Evolutionary conservation across 2,329 filamentous ascomycete genomes (phyloP).

Genomic region (Botrytis aclada): DNA sequence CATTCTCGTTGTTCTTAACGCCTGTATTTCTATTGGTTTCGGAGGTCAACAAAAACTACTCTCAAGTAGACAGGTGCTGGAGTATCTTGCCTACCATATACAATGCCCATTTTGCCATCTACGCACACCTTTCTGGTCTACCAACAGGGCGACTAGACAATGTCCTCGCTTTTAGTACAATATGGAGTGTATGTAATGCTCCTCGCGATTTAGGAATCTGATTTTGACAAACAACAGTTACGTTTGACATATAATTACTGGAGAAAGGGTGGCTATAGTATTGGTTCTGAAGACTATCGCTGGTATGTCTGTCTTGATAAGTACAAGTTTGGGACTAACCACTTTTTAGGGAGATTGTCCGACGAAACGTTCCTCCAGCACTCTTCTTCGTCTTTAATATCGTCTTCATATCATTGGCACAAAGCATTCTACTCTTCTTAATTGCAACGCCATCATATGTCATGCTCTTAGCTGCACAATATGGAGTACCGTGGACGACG

Average conservation of each 20-base stretch:
- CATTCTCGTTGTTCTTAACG: slow-evolving; percentile 67
- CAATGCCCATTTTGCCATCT: slow-evolving; percentile 78
- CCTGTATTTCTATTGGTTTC: slow-evolving; percentile 70
- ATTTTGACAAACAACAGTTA: slow-evolving; percentile 44
- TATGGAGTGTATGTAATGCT: slow-evolving; percentile 71
- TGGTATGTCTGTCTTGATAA: slow-evolving; percentile 51
- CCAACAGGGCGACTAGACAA: slow-evolving; percentile 69
- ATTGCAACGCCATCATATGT: slow-evolving; percentile 81
- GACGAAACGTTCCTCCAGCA: slow-evolving; percentile 55
- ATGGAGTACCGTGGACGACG: slow-evolving; percentile 51
- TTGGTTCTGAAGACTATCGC: slow-evolving; percentile 92
- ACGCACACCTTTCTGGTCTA: slow-evolving; percentile 73
- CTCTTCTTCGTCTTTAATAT: slow-evolving; percentile 83
- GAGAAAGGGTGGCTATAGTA: slow-evolving; percentile 85
- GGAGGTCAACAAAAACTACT: slow-evolving; percentile 90
- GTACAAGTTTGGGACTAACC: slow-evolving; percentile 15
- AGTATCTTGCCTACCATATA: slow-evolving; percentile 85
- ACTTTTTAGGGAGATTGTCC: slow-evolving; percentile 63
- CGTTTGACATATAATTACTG: slow-evolving; percentile 96
- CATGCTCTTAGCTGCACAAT: slow-evolving; percentile 68
- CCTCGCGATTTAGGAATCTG: not conserved
- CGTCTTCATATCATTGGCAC: slow-evolving; percentile 80
- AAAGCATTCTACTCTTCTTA: slow-evolving; percentile 76
- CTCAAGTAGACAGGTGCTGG: slow-evolving; percentile 94
- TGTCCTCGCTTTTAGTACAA: slow-evolving; percentile 62